A percentile compares a stretch with the other conserved stretches of the same genome.
Conservation (phyloP, 139 green algal species). For the Chlorella vulgaris region DNA sequence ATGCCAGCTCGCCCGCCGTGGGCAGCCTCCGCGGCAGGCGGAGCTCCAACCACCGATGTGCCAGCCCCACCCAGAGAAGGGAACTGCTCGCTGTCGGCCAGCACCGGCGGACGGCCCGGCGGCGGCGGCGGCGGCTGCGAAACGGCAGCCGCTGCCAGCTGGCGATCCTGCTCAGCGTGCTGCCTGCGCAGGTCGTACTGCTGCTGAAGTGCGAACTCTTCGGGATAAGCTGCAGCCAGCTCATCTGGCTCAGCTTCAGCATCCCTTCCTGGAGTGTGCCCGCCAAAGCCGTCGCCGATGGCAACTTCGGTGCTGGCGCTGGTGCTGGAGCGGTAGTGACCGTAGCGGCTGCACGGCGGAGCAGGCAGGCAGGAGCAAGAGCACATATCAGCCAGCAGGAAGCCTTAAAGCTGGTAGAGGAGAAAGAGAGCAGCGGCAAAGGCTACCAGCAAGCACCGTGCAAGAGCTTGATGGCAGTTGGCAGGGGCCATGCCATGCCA, state of each 20-base stretch:
- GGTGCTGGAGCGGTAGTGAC: background rate
- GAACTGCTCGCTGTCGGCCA: background rate
- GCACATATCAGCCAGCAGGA: too few species aligned
- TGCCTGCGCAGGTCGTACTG: slow-evolving; percentile 5
- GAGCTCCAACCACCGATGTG: background rate
- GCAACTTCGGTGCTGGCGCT: background rate
- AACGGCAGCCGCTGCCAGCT: background rate
- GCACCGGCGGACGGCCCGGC: background rate
- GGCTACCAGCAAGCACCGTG: background rate
- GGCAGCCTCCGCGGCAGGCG: too few species aligned
- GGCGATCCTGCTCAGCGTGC: background rate
- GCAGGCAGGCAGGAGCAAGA: background rate
- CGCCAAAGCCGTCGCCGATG: background rate
- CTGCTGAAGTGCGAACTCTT: background rate
- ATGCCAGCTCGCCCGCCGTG: too few species aligned
- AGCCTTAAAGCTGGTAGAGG: too few species aligned
- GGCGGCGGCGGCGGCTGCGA: background rate
- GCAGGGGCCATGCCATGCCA: background rate
- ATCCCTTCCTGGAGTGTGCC: background rate
- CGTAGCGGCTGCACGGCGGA: background rate
- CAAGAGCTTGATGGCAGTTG: background rate
- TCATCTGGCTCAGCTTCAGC: background rate
- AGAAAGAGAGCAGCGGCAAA: too few species aligned
- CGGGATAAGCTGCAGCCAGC: background rate
- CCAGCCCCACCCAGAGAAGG: background rate